Percentiles rank a stretch among this genome's conserved stretches.
phyloP scores from a whole-genome alignment of 1,139 yeast species.

The Taphrina betulina region DNA sequence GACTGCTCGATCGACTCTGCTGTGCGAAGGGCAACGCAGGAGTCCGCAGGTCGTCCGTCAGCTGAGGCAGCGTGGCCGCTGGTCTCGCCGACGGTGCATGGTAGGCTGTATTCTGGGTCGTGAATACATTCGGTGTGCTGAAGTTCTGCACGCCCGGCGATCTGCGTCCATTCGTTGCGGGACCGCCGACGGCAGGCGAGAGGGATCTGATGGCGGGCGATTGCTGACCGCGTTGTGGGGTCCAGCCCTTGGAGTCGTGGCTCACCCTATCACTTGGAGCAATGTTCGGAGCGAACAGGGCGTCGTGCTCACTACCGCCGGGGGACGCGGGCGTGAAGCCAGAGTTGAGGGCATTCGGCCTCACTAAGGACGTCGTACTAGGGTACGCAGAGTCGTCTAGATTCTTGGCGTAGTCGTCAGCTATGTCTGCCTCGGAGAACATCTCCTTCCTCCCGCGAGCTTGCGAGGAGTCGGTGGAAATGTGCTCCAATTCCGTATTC shows the following conservation, averaged over 20 bases:
- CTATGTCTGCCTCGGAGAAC: conserved; percentile 21
- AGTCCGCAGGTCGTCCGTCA: conserved; percentile 17
- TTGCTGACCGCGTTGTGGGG: not conserved
- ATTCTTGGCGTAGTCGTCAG: conserved; percentile 21
- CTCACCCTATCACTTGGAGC: conserved; percentile 9
- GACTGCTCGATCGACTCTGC: conserved; percentile 11
- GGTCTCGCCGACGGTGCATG: conserved; percentile 13
- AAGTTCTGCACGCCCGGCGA: conserved; percentile 10
- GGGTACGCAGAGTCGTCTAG: conserved; percentile 10
- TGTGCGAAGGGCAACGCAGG: conserved; percentile 24
- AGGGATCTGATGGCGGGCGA: conserved; percentile 16
- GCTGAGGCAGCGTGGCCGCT: conserved; percentile 10
- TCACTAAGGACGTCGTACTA: conserved; percentile 22
- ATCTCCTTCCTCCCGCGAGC: conserved; percentile 26
- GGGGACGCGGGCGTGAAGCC: conserved; percentile 18
- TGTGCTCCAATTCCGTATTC: conserved; percentile 28
- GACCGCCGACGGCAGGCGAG: conserved; percentile 14
- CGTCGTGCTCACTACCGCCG: conserved; percentile 26
- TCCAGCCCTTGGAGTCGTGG: conserved; percentile 6
- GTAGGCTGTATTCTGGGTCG: conserved; percentile 17
- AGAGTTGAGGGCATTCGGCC: conserved; percentile 8
- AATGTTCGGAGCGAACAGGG: conserved; percentile 28
- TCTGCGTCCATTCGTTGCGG: not conserved
- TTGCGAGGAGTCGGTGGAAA: conserved; percentile 10
- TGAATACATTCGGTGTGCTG: conserved; percentile 9